phyloP scores from a whole-genome alignment of 2,329 filamentous ascomycete genomes.

The Aaosphaeria arxii region DNA sequence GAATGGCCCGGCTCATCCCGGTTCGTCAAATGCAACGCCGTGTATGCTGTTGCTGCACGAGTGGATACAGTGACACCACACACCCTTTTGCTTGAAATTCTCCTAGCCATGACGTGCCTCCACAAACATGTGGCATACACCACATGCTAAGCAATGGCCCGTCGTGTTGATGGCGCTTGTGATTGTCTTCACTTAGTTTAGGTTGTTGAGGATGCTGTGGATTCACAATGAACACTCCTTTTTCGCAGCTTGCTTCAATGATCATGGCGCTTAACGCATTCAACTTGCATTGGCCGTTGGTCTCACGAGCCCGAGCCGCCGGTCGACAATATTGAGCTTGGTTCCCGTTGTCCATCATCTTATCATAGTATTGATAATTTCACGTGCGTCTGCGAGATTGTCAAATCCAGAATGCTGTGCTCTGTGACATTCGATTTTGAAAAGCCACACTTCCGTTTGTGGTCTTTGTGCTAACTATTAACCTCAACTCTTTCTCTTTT shows the following conservation, averaged over 20 bases:
- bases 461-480: not conserved
- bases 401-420: not conserved
- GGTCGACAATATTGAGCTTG: too few relatives aligned
- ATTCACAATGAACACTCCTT: too few relatives aligned
- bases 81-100: not conserved
- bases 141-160: not conserved
- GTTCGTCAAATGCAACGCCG: not conserved
- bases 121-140: not conserved
- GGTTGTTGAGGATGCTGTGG: too few relatives aligned
- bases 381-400: not conserved
- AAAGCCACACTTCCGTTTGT: not conserved
- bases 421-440: not conserved
- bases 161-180: not conserved
- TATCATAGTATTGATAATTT: not conserved
- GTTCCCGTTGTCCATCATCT: too few relatives aligned
- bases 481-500: constrained; percentile 51
- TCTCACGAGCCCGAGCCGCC: too few relatives aligned
- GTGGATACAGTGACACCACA: too few relatives aligned
- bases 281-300: too few relatives aligned
- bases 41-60: not conserved
- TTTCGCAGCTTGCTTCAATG: too few relatives aligned
- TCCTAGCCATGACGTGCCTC: constrained; percentile 1
- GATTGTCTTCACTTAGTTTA: not conserved
- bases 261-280: too few relatives aligned
- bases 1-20: constrained; percentile 8